Percentiles rank a stretch among this genome's conserved stretches.
phyloP scores from a whole-genome alignment of 1,139 yeast species.

The Scheffersomyces segobiensis region DNA sequence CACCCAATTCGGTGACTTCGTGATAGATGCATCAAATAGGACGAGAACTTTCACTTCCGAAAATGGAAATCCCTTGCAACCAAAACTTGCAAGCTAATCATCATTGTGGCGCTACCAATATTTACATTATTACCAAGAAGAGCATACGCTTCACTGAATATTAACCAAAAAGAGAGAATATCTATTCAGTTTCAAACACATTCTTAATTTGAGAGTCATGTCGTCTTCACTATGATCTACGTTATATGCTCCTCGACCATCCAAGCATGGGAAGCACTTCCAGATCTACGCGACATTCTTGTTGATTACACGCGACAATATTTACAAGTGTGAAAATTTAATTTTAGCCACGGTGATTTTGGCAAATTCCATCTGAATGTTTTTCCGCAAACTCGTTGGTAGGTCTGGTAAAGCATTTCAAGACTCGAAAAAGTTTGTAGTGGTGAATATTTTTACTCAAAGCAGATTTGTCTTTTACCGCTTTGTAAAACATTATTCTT shows the following conservation, averaged over 20 bases:
- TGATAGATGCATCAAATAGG: too few species aligned
- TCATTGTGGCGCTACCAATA: background rate
- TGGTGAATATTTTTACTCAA: background rate
- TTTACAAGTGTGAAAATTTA: background rate
- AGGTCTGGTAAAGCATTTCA: background rate
- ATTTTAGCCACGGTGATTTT: background rate
- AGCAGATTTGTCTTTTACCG: background rate
- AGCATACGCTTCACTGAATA: background rate
- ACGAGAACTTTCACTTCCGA: background rate
- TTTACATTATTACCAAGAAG: background rate
- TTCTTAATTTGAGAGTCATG: background rate
- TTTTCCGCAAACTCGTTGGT: background rate
- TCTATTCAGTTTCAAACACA: too few species aligned
- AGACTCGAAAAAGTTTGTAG: background rate
- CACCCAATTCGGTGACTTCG: too few species aligned
- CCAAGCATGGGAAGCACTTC: background rate
- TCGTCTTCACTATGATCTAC: background rate
- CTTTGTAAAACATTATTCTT: background rate
- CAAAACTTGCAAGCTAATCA: background rate
- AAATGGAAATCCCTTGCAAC: background rate
- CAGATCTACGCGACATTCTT: background rate
- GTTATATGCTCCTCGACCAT: background rate
- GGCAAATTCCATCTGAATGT: background rate
- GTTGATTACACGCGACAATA: background rate
- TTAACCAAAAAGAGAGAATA: background rate